Conservation (phyloP, 768 basidiomycete genomes). For the Calocera viscosa region DNA sequence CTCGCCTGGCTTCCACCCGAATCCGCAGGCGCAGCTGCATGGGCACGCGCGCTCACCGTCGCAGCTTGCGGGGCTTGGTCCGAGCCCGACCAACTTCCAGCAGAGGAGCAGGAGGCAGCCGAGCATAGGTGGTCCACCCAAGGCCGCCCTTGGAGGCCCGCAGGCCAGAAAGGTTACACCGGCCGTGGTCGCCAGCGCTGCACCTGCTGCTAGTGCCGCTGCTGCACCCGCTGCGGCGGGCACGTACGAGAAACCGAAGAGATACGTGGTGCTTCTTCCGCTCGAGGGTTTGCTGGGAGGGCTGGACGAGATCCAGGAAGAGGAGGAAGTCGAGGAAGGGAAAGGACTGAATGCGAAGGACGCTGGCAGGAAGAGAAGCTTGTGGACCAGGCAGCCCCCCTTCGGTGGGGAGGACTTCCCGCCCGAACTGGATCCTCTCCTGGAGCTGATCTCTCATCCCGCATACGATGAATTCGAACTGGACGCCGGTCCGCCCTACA, state of each 20-base stretch:
- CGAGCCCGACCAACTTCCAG: neutral
- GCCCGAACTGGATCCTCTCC: constrained; percentile 26
- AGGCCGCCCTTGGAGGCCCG: constrained; percentile 70
- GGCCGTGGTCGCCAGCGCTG: neutral
- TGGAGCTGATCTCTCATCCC: neutral
- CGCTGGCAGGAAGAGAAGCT: constrained; percentile 37
- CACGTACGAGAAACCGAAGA: constrained; percentile 43
- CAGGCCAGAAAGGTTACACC: constrained; percentile 38
- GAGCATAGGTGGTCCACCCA: constrained; percentile 78
- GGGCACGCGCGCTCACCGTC: neutral
- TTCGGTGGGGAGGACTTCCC: constrained; percentile 48
- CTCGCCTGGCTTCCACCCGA: neutral
- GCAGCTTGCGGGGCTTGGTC: neutral
- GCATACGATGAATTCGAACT: constrained; percentile 19
- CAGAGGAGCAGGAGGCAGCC: constrained; percentile 3
- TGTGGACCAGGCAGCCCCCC: constrained; percentile 28
- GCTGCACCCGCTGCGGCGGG: constrained; percentile 21
- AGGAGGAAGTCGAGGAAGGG: constrained; percentile 22
- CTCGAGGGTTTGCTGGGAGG: constrained; percentile 38
- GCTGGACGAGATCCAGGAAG: constrained; percentile 6
- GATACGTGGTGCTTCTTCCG: constrained; percentile 57
- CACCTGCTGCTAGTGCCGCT: constrained; percentile 34
- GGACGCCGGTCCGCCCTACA: constrained; percentile 56
- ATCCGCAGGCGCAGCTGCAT: neutral
- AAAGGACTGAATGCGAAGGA: constrained; percentile 32